Percentiles rank a stretch among this genome's conserved stretches.
These are phyloP conservation scores for Plectosphaerella cucumerina DNA, from an alignment of 2,329 filamentous ascomycete genomes.

Conservation along the genomic window DNA sequence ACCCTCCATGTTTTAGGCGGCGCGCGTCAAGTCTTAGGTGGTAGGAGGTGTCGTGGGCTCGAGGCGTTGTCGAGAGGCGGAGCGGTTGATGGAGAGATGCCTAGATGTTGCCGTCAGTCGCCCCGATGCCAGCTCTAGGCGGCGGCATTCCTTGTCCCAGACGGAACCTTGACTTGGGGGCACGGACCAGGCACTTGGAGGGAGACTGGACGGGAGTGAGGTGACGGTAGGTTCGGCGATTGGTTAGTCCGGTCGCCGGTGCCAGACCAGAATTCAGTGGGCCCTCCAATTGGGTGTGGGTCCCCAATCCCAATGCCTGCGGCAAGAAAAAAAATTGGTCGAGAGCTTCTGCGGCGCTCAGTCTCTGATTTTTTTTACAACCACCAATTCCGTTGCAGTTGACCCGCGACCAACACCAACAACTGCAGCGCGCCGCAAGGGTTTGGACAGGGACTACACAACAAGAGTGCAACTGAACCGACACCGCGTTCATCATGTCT, in stretches of 20 bases:
- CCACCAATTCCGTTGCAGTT: conserved; percentile 18
- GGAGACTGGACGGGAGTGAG: background rate
- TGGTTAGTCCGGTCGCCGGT: conserved; percentile 11
- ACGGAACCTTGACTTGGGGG: background rate
- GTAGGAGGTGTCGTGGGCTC: background rate
- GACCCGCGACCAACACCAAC: conserved; percentile 28
- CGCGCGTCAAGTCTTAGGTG: conserved; percentile 2
- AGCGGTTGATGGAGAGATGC: no score
- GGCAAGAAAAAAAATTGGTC: conserved; percentile 31
- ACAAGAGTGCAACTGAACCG: conserved; percentile 11
- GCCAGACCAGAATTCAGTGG: conserved; percentile 2
- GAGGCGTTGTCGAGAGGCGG: no score
- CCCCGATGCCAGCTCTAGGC: no score
- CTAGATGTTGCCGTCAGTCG: no score
- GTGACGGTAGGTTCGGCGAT: conserved; percentile 3
- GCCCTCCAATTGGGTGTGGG: conserved; percentile 2
- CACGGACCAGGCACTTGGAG: background rate
- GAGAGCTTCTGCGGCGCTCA: background rate
- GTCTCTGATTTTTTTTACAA: conserved; percentile 37
- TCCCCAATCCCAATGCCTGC: conserved; percentile 8
- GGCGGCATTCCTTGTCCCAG: no score
- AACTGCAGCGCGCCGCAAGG: conserved; percentile 32
- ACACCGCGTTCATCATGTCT: conserved; percentile 57
- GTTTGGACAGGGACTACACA: conserved; percentile 13
- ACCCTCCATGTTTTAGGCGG: conserved; percentile 67